Evolutionary conservation across 176 grass and related monocot genomes (phyloP).

Genomic region (Ananas comosus): DNA sequence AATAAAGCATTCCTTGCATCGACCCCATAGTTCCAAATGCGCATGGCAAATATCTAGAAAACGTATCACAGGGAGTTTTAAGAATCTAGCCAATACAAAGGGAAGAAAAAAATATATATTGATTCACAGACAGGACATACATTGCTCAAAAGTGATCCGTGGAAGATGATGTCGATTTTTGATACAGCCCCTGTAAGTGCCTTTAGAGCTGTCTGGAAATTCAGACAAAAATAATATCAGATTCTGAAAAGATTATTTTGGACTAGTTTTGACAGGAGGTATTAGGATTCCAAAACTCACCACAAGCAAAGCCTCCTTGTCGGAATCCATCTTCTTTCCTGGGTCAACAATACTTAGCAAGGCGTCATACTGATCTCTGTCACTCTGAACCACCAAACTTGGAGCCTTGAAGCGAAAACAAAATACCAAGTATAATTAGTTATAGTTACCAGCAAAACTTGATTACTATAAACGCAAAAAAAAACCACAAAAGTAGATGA

Average conservation of each 20-base stretch:
- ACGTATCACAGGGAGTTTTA: not conserved
- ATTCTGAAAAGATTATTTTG: not conserved
- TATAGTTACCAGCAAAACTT: not conserved
- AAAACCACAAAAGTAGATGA: not conserved
- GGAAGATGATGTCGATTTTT: slow-evolving; percentile 10
- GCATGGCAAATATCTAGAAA: slow-evolving; percentile 43
- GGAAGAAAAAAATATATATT: not conserved
- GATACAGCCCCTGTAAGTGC: slow-evolving; percentile 38
- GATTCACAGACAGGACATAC: slow-evolving; percentile 17
- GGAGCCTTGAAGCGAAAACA: slow-evolving; percentile 5
- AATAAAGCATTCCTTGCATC: slow-evolving; percentile 33
- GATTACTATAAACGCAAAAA: not conserved
- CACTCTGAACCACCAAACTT: slow-evolving; percentile 6
- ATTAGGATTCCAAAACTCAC: slow-evolving; percentile 2
- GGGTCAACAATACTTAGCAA: slow-evolving; percentile 23
- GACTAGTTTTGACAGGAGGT: not conserved
- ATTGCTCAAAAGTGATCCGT: slow-evolving; percentile 41
- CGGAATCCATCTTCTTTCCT: slow-evolving; percentile 9
- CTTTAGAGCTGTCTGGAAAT: slow-evolving; percentile 31
- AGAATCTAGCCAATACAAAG: slow-evolving; percentile 1
- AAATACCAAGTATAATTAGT: not conserved
- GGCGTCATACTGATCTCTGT: slow-evolving; percentile 19
- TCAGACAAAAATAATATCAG: not conserved
- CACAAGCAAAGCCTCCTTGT: slow-evolving; percentile 16
- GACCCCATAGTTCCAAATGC: slow-evolving; percentile 31